Evolutionary conservation across 108 stramenopile genomes (phyloP).

Genomic region (Cyclostephanos tholiformis): DNA sequence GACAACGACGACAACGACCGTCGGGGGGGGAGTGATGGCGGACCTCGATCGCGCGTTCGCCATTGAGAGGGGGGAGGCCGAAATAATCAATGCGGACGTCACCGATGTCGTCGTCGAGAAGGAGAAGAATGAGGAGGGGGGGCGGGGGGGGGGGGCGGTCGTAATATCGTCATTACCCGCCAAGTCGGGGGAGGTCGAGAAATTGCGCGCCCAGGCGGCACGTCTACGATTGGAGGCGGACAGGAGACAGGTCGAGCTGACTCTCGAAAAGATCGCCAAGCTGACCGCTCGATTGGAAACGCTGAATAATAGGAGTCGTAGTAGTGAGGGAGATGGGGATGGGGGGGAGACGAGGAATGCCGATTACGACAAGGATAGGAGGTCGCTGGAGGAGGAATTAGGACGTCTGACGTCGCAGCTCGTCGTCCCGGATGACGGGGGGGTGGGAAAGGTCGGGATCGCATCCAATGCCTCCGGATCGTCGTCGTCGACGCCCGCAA

Average conservation of each 20-base stretch:
- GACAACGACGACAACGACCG: not conserved
- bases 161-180: slow-evolving; percentile 11
- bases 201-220: slow-evolving; percentile 59
- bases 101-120: no score
- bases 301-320: slow-evolving; percentile 10
- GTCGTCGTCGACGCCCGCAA: not conserved
- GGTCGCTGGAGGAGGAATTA: slow-evolving; percentile 34
- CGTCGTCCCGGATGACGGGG: slow-evolving; percentile 41
- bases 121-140: no score
- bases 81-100: no score
- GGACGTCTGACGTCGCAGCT: slow-evolving; percentile 52
- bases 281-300: slow-evolving; percentile 51
- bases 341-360: slow-evolving; percentile 9
- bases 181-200: slow-evolving; percentile 31
- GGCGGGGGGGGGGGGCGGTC: no score
- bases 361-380: slow-evolving; percentile 25
- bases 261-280: slow-evolving; percentile 68
- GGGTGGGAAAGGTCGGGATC: slow-evolving; percentile 2
- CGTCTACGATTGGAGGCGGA: slow-evolving; percentile 77
- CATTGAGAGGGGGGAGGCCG: no score
- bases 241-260: slow-evolving; percentile 63
- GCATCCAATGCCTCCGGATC: no score
- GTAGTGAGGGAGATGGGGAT: no score
- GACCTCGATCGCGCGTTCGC: no score
- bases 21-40: not conserved